Percentiles rank a stretch among this genome's conserved stretches.
These are phyloP conservation scores for Ophiorrhiza pumila DNA, from an alignment of 257 asterid species.

Conservation along the genomic window DNA sequence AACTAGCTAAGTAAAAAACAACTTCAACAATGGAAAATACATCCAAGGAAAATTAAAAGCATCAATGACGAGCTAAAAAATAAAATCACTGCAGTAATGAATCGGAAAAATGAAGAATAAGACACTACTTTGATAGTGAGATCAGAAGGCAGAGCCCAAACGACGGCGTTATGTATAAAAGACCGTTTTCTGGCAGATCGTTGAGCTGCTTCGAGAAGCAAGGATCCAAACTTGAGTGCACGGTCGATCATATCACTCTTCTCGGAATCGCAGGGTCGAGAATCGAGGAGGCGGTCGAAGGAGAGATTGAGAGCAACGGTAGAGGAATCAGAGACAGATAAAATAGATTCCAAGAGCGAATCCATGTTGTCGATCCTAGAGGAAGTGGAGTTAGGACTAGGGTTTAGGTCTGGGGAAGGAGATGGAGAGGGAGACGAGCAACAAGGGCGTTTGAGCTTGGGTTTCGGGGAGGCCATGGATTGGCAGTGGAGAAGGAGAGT, in stretches of 20 bases:
- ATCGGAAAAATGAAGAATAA: neutral
- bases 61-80: too few relatives aligned
- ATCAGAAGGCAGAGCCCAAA: constrained; percentile 71
- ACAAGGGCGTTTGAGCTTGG: constrained; percentile 67
- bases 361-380: constrained; percentile 32
- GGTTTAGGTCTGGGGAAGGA: constrained; percentile 9
- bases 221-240: constrained; percentile 61
- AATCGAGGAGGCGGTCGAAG: constrained; percentile 58
- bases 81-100: too few relatives aligned
- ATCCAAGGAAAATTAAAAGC: neutral
- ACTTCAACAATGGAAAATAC: neutral
- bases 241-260: constrained; percentile 52
- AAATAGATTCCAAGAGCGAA: constrained; percentile 53
- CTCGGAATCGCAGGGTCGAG: constrained; percentile 45
- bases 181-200: constrained; percentile 65
- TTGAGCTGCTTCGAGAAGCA: constrained; percentile 68
- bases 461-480: constrained; percentile 35
- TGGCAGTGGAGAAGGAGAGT: constrained; percentile 40
- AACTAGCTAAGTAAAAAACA: neutral
- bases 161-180: constrained; percentile 59
- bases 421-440: constrained; percentile 17
- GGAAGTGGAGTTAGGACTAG: constrained; percentile 21
- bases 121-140: constrained; percentile 62
- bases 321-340: constrained; percentile 50
- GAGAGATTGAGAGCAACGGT: constrained; percentile 46